Evolutionary conservation across 75 land plant species (phyloP).

Genomic region (Pinus albicaulis): DNA sequence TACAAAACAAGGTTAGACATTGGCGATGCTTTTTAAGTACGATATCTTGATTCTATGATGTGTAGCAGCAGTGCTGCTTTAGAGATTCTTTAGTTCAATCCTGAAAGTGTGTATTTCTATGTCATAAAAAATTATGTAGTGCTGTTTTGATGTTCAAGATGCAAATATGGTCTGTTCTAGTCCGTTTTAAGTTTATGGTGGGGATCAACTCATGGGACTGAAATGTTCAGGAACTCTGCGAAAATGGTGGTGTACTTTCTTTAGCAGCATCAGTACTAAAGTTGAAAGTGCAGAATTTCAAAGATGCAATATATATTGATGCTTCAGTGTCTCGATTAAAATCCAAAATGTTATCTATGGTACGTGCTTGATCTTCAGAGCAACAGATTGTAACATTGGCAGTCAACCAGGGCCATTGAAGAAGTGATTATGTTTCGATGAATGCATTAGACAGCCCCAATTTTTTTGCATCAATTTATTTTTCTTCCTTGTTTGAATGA

Average conservation of each 20-base stretch:
- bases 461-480: not conserved
- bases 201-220: not conserved
- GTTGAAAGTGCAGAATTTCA: conserved; percentile 34
- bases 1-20: conserved; percentile 67
- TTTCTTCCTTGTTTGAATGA: not conserved
- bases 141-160: not conserved
- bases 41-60: not conserved
- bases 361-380: conserved; percentile 6
- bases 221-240: conserved; percentile 42
- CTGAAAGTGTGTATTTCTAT: not conserved
- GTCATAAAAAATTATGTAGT: not conserved
- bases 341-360: conserved; percentile 44
- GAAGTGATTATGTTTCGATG: not conserved
- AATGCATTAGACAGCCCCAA: not conserved
- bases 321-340: conserved; percentile 43
- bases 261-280: conserved; percentile 33
- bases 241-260: conserved; percentile 36
- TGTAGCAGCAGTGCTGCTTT: not conserved
- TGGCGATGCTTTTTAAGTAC: not conserved
- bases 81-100: not conserved
- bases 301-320: conserved; percentile 22
- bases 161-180: not conserved
- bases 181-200: not conserved
- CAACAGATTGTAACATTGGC: not conserved
- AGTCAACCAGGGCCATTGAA: not conserved